Evolutionary conservation across 306 rosid genomes (phyloP), one percentile per base, ranked within the genome.

Genomic region (Cucurbita pepo): DNA sequence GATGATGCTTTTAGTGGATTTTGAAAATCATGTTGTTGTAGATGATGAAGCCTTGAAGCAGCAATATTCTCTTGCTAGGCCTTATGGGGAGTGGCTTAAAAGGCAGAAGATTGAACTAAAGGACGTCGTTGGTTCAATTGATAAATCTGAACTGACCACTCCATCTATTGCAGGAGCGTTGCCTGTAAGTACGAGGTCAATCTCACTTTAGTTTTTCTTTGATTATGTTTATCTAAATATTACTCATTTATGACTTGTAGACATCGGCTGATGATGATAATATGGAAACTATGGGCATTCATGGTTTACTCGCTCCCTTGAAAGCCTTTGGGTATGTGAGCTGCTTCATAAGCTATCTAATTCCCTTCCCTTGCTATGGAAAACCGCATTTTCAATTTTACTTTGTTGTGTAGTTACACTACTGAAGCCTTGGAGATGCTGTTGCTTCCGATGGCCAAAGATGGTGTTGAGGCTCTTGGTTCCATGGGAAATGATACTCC

Each of bases 401-500:
- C 12, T 15, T 79, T 41, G 72, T 55, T 74, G 38, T 84, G 86
- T 85, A 95, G 99, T 44, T 95, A 91, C 76, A 85, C 97, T 48
- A 75, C 84, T 76, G 99, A 95, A 85, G 84, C 91, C 76, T 77
- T 95, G 83, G 99, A 95, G 76, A 95, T 91, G 95, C 83, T 95
- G 79, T 80, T 95, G 81, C 96, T 95, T 86, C 97, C 97, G n/a
- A 95, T 95, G 99, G 99, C 96, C 75, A 95, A 86, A 78, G 99
- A 95, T 82, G 96, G 95, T 14, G 85, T 69, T 30, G 97, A 95
- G 84, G 95, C 99, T 54, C 99, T 91, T 83, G 99, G 99, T 64
- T 95, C 99, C 58, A 95, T 95, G 99, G 97, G 99, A 78, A 95
- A 91, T 50, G 99, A 95, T 71, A 86, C 97, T 54, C 99, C 97